Base-by-base conservation (phyloP, 2,329 filamentous ascomycete species). In the Talaromyces pinophilus region DNA sequence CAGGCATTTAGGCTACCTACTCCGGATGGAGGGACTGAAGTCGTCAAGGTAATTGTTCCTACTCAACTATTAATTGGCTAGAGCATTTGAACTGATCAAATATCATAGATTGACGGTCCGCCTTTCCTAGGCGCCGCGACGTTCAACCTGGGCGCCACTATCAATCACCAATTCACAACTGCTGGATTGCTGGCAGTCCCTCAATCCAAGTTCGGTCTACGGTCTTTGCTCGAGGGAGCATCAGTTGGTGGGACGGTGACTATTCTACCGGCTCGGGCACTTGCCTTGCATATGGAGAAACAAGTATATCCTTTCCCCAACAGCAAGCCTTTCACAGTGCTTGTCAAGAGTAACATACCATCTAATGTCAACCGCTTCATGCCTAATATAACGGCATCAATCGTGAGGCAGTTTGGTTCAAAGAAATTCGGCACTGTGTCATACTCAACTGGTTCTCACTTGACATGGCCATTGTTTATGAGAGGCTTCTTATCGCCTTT, bases 371-470 rank as follows among this genome's bases (percentile, higher is more conserved):
- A 68, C 5, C 68, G 72, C 46, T 68, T 63, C 2, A 74, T 73
- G 1, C 79, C 79, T 11, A 70, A 69, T 3, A 61, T 80, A 19
- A 72, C 71, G 22, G 63, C 80, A 7, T 72, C 77, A 55, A 62
- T 77, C 15, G 68, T 71, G 15, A 78, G 76, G 63, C 67, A 71
- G 62, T 68, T 81, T 13, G 74, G 76, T 1, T 22, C 70, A 5
- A 68, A 69, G 28, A 77, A 78, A 40, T 61, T 74, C 25, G 75
- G 72, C 2, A 74, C 75, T 59, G 72, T 74, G 48, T 72, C 74
- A 25, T 80, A 77, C 78, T 74, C 74, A 4, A 80, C 76, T 67
- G 79, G 79, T n/a, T 67, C 71, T n/a, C 60, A 76, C 28, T 30
- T 55, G 17, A 60, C 22, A 1, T 81, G 79, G 79, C 78, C 79